Evolutionary conservation across 441 rosid genomes (phyloP), one percentile per base, ranked within the genome.

Genomic region (Erysimum pusillum): DNA sequence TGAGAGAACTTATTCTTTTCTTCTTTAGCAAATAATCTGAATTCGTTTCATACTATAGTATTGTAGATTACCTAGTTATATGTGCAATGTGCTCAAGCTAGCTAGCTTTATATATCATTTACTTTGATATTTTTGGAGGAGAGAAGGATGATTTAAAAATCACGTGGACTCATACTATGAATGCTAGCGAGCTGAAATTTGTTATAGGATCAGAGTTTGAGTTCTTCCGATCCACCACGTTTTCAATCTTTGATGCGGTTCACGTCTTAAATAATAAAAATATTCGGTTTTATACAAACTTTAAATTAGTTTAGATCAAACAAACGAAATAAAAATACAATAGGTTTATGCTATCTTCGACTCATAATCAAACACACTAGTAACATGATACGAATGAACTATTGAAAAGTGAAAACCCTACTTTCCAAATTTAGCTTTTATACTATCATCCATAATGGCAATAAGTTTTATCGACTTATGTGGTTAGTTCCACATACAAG

Each of bases 21-120:
- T 63, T 62, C 10, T n/a, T 57, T 59, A 15, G 66, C 63, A 51
- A 66, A 65, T 22, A 77, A 77, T 64, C 68, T 39, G 52, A 56
- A 71, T 71, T 71, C 28, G 34, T 49, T 71, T 77, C 59, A 62
- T 44, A 61, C 58, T 28, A 17, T 10, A 18, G 13, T 22, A 56
- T 5, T 35, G 6, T 48, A 31, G 31, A 20, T 51, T 25, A 35
- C 34, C 39, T 66, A 58, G 32, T 58, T 66, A 35, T 35, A 10
- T 46, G 60, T 15, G 52, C 49, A 22, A 10, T 46, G 60, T 15
- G 52, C 49, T 54, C 49, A 20, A 60, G 17, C 41, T 59, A 45
- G 28, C 42, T 74, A 64, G 12, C 45, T 53, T 39, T 25, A 4
- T n/a, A 3, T 9, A 20, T 10, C 9, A 11, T 45, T 2, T 7